Evolutionary conservation across 164 flowering plant species (phyloP).

Genomic region (Macadamia tetraphylla): DNA sequence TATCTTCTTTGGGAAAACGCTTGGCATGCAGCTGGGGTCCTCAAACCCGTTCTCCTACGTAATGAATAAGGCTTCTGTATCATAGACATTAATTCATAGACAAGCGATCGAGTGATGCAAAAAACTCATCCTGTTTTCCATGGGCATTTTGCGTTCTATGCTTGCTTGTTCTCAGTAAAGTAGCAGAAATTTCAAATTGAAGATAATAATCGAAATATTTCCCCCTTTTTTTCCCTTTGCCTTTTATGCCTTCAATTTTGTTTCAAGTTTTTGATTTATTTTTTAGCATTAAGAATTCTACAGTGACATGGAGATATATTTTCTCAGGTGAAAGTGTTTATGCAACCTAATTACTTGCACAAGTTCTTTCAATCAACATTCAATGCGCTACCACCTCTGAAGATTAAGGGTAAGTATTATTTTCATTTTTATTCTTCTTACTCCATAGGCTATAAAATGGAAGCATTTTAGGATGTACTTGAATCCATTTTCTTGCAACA

Average conservation of each 20-base stretch:
- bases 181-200: too few species aligned
- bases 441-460: neutral
- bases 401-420: constrained; percentile 58
- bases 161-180: too few species aligned
- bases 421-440: neutral
- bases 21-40: too few species aligned
- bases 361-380: constrained; percentile 94
- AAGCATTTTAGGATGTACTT: neutral
- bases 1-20: too few species aligned
- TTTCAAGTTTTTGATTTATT: neutral
- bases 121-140: too few species aligned
- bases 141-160: too few species aligned
- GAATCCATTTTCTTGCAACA: neutral
- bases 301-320: neutral
- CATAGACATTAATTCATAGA: too few species aligned
- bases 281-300: neutral
- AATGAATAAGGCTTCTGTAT: too few species aligned
- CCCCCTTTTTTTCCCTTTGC: too few species aligned
- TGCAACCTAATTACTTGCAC: constrained; percentile 73
- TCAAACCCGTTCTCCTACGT: too few species aligned
- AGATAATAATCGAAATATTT: too few species aligned
- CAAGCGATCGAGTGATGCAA: too few species aligned
- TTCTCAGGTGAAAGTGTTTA: constrained; percentile 87
- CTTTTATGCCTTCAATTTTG: neutral
- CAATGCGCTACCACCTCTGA: constrained; percentile 69